Percentiles rank a stretch among this genome's conserved stretches.
These are phyloP conservation scores for Raphanus hybrid DNA, from an alignment of 441 rosid genomes.

Conservation along the genomic window DNA sequence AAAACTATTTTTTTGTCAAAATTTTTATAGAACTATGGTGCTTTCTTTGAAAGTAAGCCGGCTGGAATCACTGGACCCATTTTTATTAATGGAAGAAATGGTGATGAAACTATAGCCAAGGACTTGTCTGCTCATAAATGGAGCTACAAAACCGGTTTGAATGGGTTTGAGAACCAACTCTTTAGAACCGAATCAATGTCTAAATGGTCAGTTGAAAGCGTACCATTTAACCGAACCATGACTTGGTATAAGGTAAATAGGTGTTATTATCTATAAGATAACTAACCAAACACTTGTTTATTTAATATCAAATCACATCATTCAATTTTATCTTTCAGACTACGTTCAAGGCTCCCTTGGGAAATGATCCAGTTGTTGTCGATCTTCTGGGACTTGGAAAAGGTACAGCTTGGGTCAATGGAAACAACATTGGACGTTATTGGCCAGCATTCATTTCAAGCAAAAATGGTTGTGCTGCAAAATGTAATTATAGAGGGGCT, in stretches of 20 bases:
- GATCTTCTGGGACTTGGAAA: conserved; percentile 49
- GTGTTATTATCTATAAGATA: background rate
- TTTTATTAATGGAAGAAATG: conserved; percentile 45
- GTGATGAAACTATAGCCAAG: conserved; percentile 52
- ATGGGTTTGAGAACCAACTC: conserved; percentile 31
- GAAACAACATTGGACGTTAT: conserved; percentile 60
- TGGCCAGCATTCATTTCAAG: conserved; percentile 60
- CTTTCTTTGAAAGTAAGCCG: conserved; percentile 48
- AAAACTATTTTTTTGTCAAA: background rate
- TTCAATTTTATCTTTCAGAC: background rate
- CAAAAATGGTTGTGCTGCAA: conserved; percentile 43
- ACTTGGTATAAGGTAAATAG: conserved; percentile 44
- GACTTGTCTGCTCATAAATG: conserved; percentile 63
- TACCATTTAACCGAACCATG: conserved; percentile 43
- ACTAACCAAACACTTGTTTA: background rate
- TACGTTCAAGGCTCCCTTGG: background rate
- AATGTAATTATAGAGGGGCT: conserved; percentile 59
- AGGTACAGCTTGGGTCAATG: conserved; percentile 75
- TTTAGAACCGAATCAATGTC: conserved; percentile 13
- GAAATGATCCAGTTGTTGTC: background rate
- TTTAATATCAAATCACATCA: background rate
- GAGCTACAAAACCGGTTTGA: conserved; percentile 60
- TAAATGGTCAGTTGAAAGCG: conserved; percentile 36
- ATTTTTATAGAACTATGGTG: conserved; percentile 60
- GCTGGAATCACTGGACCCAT: conserved; percentile 66